Evolutionary conservation across 331 rosid species (phyloP), one percentile per base, ranked within the genome.

Genomic region (Arachis monticola): DNA sequence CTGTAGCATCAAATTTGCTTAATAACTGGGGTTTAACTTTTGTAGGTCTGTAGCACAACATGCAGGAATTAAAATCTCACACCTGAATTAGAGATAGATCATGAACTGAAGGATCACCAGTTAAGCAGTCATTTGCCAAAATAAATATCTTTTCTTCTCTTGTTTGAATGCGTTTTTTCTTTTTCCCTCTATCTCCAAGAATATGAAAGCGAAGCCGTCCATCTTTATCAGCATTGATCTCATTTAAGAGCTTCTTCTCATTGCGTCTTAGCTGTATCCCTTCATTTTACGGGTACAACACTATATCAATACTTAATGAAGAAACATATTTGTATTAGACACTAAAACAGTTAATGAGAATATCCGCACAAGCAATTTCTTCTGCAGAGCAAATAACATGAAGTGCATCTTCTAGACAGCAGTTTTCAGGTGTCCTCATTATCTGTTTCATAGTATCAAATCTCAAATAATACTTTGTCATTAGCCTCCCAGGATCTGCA

Each of bases 221-320:
- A 71, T 90, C 96, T 85, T 90, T 92, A 85, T 94, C 99, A 74
- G 84, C 79, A 71, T 94, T 92, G 69, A 94, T 82, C 38, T 94
- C 97, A 77, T 94, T 94, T 63, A 94, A 84, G 84, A 87, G 67
- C 86, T 83, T 94, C 90, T 94, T 94, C 85, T 94, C 99, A 61
- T 87, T 92, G 87, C 99, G 97, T 56, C 99, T 87, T 77, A 94
- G 99, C 78, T 94, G 99, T 80, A 94, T 94, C 97, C 97, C 97
- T 94, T 75, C 80, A 84, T 64, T 68, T 74, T 66, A 64, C 67
- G 84, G 67, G 67, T 45, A 64, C 70, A 78, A 35, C 73, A 81
- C 40, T 42, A 67, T 59, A 72, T 61, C 65, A 79, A 71, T 78
- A 67, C 74, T 70, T 78, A 64, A 66, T 72, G 73, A 67, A 4